Conservation (phyloP, 371 early-diverging fungal genomes). For the Circinella minor region DNA sequence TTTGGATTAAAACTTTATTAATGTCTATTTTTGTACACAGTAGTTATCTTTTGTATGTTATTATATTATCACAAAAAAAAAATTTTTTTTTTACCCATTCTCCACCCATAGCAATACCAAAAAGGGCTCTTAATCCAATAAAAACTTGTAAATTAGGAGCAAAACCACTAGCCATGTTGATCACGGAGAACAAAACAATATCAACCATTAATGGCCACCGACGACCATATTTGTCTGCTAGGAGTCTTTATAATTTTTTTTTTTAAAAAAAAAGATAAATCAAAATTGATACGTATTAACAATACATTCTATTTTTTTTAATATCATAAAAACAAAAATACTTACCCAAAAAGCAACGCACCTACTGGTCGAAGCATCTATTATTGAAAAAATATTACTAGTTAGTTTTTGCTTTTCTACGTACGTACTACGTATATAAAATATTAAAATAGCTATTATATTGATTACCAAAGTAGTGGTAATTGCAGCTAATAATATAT, state of each 20-base stretch:
- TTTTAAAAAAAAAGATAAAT: not conserved
- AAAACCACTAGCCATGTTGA: slow-evolving; percentile 74
- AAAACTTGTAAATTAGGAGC: slow-evolving; percentile 56
- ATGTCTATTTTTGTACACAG: too few species aligned
- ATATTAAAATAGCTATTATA: not conserved
- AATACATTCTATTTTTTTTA: not conserved
- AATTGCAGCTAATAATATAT: slow-evolving; percentile 35
- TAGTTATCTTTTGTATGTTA: too few species aligned
- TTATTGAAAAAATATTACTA: not conserved
- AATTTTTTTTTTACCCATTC: slow-evolving; percentile 74
- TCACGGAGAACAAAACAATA: slow-evolving; percentile 63
- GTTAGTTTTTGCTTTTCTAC: not conserved
- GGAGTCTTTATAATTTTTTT: slow-evolving; percentile 23
- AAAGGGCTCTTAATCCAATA: slow-evolving; percentile 61
- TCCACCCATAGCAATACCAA: slow-evolving; percentile 78
- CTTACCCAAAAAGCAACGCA: slow-evolving; percentile 71
- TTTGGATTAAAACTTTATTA: not conserved
- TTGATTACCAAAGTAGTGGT: slow-evolving; percentile 43
- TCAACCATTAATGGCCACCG: slow-evolving; percentile 73
- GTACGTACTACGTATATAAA: not conserved
- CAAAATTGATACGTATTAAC: not conserved
- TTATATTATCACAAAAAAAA: too few species aligned
- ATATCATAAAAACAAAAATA: not conserved
- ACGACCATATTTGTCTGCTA: slow-evolving; percentile 73
- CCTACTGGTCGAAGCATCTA: slow-evolving; percentile 73